phyloP scores from a whole-genome alignment of 179 eudicot genomes.

The Beta macrorhiza region DNA sequence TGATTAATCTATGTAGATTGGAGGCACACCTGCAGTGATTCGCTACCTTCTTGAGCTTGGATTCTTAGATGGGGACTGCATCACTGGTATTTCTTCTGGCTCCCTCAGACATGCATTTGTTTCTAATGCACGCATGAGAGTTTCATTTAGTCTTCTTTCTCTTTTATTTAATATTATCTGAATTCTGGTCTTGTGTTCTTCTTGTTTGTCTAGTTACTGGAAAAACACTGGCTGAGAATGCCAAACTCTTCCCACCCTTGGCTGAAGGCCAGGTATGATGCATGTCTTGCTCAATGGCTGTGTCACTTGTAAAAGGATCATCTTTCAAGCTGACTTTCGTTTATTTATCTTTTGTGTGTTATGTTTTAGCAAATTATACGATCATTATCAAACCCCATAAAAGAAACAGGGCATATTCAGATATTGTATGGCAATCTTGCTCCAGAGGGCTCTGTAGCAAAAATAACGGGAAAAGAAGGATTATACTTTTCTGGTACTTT shows the following conservation, averaged over 20 bases:
- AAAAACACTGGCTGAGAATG: slow-evolving; percentile 90
- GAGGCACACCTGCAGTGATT: slow-evolving; percentile 94
- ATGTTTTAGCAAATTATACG: slow-evolving; percentile 79
- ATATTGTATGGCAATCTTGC: slow-evolving; percentile 93
- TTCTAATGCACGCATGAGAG: neutral
- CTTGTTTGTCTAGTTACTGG: slow-evolving; percentile 66
- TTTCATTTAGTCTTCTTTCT: neutral
- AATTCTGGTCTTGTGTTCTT: neutral
- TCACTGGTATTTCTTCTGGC: slow-evolving; percentile 58
- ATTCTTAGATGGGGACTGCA: slow-evolving; percentile 85
- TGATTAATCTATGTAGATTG: slow-evolving; percentile 48
- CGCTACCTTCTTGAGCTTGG: slow-evolving; percentile 81
- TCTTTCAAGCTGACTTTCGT: neutral
- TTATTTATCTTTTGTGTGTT: slow-evolving; percentile 9
- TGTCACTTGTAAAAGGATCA: neutral
- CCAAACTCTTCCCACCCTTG: slow-evolving; percentile 76
- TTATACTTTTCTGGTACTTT: slow-evolving; percentile 72
- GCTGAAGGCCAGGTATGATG: slow-evolving; percentile 88
- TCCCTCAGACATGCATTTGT: slow-evolving; percentile 13
- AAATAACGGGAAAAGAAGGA: slow-evolving; percentile 98
- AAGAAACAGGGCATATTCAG: slow-evolving; percentile 93
- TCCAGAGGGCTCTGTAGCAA: slow-evolving; percentile 96
- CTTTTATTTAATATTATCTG: neutral
- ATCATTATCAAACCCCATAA: slow-evolving; percentile 78
- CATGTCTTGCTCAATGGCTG: neutral